Conservation (phyloP, 208 protist genomes). For the Leishmania major region DNA sequence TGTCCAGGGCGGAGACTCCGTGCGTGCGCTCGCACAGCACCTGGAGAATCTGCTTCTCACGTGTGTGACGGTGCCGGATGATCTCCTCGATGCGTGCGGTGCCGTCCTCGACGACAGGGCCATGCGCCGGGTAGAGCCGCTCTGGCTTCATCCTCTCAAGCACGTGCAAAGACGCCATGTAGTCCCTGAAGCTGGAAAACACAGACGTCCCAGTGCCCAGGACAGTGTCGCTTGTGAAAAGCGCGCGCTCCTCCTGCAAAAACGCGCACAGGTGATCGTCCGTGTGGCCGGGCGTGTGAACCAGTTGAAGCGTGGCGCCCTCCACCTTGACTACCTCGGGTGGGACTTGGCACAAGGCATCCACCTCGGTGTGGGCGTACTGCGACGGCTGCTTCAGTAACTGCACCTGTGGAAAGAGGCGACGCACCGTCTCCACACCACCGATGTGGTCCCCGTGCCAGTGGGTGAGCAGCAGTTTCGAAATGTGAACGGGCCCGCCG, state of each 20-base stretch:
- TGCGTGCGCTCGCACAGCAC: slow-evolving; percentile 27
- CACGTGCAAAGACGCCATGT: slow-evolving; percentile 50
- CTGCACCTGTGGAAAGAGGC: slow-evolving; percentile 40
- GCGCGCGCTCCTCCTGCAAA: slow-evolving; percentile 51
- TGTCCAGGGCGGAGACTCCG: not conserved
- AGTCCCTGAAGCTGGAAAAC: slow-evolving; percentile 65
- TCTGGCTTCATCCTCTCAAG: slow-evolving; percentile 32
- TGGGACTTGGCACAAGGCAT: slow-evolving; percentile 32
- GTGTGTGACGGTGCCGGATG: slow-evolving; percentile 49
- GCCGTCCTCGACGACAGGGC: slow-evolving; percentile 54
- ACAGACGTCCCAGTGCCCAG: slow-evolving; percentile 64
- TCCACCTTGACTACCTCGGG: slow-evolving; percentile 37
- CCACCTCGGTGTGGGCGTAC: slow-evolving; percentile 28
- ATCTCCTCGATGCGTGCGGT: slow-evolving; percentile 52
- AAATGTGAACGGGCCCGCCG: slow-evolving; percentile 40
- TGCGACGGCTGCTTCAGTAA: slow-evolving; percentile 54
- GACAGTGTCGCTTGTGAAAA: slow-evolving; percentile 74
- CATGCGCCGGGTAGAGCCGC: slow-evolving; percentile 64
- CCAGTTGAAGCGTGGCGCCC: slow-evolving; percentile 48
- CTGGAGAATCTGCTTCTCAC: slow-evolving; percentile 64
- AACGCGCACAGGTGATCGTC: slow-evolving; percentile 64
- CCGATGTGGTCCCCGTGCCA: slow-evolving; percentile 77
- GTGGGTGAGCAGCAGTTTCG: slow-evolving; percentile 69
- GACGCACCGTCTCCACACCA: slow-evolving; percentile 44
- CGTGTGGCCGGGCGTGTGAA: slow-evolving; percentile 70